Evolutionary conservation across 2,329 filamentous ascomycete genomes (phyloP).

Genomic region (Colletotrichum sp.): DNA sequence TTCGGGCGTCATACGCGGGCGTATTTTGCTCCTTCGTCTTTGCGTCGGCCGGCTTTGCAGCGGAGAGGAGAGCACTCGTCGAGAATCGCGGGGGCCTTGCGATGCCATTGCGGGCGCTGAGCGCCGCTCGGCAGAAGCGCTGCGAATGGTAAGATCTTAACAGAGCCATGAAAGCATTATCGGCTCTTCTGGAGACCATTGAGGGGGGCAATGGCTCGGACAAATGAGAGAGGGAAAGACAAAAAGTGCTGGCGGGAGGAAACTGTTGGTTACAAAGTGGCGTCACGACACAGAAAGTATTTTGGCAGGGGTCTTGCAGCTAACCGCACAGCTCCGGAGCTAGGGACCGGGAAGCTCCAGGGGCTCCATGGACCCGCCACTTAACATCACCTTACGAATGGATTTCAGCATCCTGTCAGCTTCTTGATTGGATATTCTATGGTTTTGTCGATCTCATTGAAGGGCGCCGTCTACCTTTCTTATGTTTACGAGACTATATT

Average conservation of each 20-base stretch:
- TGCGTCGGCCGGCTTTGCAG: neutral
- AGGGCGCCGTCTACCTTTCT: neutral
- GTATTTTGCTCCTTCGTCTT: neutral
- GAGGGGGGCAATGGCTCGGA: neutral
- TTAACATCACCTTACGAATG: neutral
- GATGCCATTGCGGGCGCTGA: neutral
- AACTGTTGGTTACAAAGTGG: neutral
- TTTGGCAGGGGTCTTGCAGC: neutral
- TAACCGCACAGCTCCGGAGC: neutral
- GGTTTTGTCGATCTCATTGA: neutral
- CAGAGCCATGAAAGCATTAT: conserved; percentile 15
- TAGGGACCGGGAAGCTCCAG: neutral
- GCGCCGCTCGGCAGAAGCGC: conserved; percentile 6
- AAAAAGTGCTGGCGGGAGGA: neutral
- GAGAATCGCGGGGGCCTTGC: neutral
- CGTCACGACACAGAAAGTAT: neutral
- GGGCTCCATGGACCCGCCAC: neutral
- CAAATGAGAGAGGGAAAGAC: neutral
- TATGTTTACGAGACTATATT: neutral
- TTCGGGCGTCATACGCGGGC: neutral
- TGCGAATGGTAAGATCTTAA: conserved; percentile 15
- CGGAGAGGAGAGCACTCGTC: neutral
- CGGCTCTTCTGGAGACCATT: neutral
- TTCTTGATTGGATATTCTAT: neutral
- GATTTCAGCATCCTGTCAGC: neutral